Percentiles rank a stretch among this genome's conserved stretches.
These are phyloP conservation scores for Saccharum officinarum DNA, from an alignment of 176 grass and related monocot species.

Conservation along the genomic window DNA sequence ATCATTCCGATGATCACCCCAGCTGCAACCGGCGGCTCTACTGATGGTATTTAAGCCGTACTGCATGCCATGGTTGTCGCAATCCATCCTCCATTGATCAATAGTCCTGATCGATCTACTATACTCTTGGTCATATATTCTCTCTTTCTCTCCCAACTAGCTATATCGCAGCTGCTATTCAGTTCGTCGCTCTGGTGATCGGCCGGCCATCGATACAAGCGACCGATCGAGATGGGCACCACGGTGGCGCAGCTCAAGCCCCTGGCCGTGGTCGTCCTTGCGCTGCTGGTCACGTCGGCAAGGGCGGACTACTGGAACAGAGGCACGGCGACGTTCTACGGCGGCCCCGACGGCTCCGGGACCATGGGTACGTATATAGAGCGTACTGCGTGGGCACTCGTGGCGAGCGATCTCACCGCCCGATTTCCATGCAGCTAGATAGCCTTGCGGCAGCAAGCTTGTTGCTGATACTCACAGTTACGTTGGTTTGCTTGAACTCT, in stretches of 20 bases:
- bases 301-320: neutral
- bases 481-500: neutral
- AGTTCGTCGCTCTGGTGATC: neutral
- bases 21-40: too few relatives aligned
- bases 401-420: too few relatives aligned
- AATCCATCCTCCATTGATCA: neutral
- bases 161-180: neutral
- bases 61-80: neutral
- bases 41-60: conserved; percentile 21
- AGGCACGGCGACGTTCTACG: conserved; percentile 56
- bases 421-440: neutral
- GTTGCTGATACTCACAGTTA: neutral
- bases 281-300: neutral
- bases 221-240: neutral
- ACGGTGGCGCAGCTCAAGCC: neutral
- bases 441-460: neutral
- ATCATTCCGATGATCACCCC: conserved; percentile 16
- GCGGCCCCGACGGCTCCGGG: conserved; percentile 47
- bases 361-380: conserved; percentile 45
- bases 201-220: neutral
- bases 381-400: too few relatives aligned
- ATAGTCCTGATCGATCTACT: neutral
- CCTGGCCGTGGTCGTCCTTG: neutral
- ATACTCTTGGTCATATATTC: neutral
- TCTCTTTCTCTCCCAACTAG: neutral